Conservation (phyloP, 2,329 filamentous ascomycete species). For the Aspergillus spinulosporus region DNA sequence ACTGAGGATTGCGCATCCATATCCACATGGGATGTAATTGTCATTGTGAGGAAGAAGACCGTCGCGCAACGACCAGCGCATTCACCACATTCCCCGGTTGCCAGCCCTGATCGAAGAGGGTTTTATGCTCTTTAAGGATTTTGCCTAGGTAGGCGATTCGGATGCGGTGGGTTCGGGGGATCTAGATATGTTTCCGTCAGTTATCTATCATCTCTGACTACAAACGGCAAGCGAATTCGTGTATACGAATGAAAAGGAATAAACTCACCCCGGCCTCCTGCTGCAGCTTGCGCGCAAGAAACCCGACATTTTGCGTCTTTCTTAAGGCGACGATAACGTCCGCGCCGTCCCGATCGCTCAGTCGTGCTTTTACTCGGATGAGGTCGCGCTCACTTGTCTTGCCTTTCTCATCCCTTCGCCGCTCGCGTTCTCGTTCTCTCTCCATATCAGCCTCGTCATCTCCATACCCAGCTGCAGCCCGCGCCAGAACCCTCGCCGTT, state of each 20-base stretch:
- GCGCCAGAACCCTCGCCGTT: conserved; percentile 20
- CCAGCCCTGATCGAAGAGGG: conserved; percentile 72
- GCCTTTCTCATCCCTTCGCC: conserved; percentile 58
- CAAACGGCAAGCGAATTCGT: not conserved
- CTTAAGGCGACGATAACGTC: conserved; percentile 62
- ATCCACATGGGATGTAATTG: not conserved
- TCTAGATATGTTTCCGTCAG: conserved; percentile 42
- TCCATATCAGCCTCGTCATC: not conserved
- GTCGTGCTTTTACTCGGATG: conserved; percentile 60
- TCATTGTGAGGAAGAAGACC: conserved; percentile 18
- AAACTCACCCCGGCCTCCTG: conserved; percentile 63
- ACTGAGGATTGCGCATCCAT: not conserved
- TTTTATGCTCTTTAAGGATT: conserved; percentile 68
- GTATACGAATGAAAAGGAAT: not conserved
- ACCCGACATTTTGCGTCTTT: conserved; percentile 64
- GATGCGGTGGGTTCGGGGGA: conserved; percentile 60
- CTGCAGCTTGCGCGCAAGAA: conserved; percentile 62
- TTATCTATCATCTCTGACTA: not conserved
- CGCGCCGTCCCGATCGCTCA: conserved; percentile 65
- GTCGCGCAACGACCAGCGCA: conserved; percentile 61
- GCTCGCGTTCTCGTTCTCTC: conserved; percentile 42
- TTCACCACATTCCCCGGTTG: conserved; percentile 73
- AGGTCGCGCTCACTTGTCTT: conserved; percentile 59
- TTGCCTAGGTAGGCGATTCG: conserved; percentile 79
- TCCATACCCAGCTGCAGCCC: not conserved